Base-by-base conservation (phyloP, 2,329 filamentous ascomycete species). In the Pestalotiopsis sp. region DNA sequence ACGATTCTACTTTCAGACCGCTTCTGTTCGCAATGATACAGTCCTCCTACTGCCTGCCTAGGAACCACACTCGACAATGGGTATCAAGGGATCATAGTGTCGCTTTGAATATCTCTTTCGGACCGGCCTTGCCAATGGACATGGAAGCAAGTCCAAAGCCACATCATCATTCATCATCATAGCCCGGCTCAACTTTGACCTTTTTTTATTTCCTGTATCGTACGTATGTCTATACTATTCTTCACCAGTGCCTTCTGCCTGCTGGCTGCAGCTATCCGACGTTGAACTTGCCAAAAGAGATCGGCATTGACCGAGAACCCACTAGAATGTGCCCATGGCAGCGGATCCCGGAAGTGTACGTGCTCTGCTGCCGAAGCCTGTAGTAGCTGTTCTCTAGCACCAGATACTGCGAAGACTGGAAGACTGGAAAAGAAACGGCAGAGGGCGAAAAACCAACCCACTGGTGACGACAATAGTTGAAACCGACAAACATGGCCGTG, bases 291-390 rank as follows among this genome's bases (percentile, higher is more conserved):
- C 13, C 31, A 62, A 13, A 39, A 62, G 17, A 36, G 27, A 62
- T 62, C 59, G 59, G n/a, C 59, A 36, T 62, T 62, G 27, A 39
- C 57, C 57, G 57, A 59, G 27, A 59, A 59, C 20, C 59, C 36
- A 39, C 31, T 62, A 62, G 45, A 52, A 52, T 5, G 45, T 52
- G 45, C 45, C 45, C 45, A 9, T 17, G 14, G 45, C 45, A 52
- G 45, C 45, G 45, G 45, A 52, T 52, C 45, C 45, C n/a, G 45
- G 17, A 17, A 52, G 45, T 52, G 45, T n/a, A 23, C 6, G 45
- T 52, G 45, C 45, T 17, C 17, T 52, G 45, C 20, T 52, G 45
- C 45, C 17, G 20, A 52, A 52, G n/a, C 13, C 41, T 14, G 14
- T 52, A 52, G 45, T 52, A 23, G 9, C 45, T 23, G 7, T 52